A percentile compares a stretch with the other conserved stretches of the same genome.
These are phyloP conservation scores for Pilobolus umbonatus DNA, from an alignment of 192 early-diverging fungal species.

Conservation along the genomic window DNA sequence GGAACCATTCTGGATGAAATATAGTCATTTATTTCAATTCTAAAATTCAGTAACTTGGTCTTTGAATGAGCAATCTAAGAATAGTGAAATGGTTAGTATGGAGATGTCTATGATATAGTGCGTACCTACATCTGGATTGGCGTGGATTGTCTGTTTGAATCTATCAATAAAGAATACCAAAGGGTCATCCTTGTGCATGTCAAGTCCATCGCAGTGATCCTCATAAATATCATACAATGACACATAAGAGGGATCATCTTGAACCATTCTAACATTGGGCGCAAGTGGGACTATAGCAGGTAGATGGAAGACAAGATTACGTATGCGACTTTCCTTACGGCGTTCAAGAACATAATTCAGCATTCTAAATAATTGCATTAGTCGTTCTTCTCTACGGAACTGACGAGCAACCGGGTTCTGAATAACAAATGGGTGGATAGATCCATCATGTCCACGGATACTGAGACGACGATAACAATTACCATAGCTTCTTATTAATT, in stretches of 20 bases:
- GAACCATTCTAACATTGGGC: constrained; percentile 86
- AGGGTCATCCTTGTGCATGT: constrained; percentile 84
- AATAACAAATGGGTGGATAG: constrained; percentile 84
- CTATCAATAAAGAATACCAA: constrained; percentile 77
- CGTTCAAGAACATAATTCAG: constrained; percentile 82
- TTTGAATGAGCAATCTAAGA: constrained; percentile 38
- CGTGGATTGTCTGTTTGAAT: constrained; percentile 59
- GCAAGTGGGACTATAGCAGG: constrained; percentile 92
- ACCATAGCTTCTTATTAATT: constrained; percentile 69
- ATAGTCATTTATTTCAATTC: constrained; percentile 84
- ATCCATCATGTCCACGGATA: constrained; percentile 90
- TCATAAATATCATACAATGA: constrained; percentile 96
- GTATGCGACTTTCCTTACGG: constrained; percentile 74
- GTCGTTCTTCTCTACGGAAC: constrained; percentile 92
- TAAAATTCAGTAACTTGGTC: constrained; percentile 68
- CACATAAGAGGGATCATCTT: constrained; percentile 86
- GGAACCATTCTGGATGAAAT: constrained; percentile 85
- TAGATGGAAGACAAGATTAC: constrained; percentile 77
- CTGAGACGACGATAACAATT: constrained; percentile 74
- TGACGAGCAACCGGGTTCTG: constrained; percentile 88
- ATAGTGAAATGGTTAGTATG: no score
- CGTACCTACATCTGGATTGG: constrained; percentile 52
- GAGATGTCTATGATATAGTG: no score
- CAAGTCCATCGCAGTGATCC: constrained; percentile 67
- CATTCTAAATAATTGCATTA: constrained; percentile 92